Conservation (phyloP, 768 basidiomycete genomes). For the Russula olivacea region DNA sequence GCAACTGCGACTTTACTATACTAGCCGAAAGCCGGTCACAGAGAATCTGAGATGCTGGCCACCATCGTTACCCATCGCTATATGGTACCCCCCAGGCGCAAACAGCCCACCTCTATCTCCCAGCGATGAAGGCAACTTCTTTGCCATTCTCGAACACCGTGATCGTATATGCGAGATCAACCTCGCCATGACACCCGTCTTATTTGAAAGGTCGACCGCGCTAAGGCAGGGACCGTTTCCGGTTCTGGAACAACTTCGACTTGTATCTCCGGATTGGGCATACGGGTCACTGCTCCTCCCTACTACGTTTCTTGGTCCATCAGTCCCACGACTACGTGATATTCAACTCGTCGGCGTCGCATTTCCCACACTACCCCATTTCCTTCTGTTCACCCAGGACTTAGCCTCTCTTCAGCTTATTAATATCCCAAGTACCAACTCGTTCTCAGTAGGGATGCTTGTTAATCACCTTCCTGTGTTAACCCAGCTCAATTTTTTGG, state of each 20-base stretch:
- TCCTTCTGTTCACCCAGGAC: constrained; percentile 4
- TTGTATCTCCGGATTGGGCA: background rate
- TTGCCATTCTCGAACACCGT: background rate
- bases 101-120: background rate
- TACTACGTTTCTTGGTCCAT: constrained; percentile 1
- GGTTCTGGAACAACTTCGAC: background rate
- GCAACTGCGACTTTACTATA: constrained; percentile 3
- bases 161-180: constrained; percentile 7
- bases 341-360: background rate
- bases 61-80: constrained; percentile 8
- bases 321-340: constrained; percentile 4
- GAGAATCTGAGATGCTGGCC: background rate
- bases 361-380: constrained; percentile 4
- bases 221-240: background rate
- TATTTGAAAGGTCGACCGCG: background rate
- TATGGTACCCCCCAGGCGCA: background rate
- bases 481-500: background rate
- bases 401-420: constrained; percentile 7
- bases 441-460: background rate
- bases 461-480: background rate
- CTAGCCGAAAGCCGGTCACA: background rate
- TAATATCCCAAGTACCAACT: background rate
- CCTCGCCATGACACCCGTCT: background rate
- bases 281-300: background rate
- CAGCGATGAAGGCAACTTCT: constrained; percentile 1